Evolutionary conservation across 2,329 filamentous ascomycete species (phyloP), one percentile per base, ranked within the genome.

Genomic region (Tolypocladium endophyticum): DNA sequence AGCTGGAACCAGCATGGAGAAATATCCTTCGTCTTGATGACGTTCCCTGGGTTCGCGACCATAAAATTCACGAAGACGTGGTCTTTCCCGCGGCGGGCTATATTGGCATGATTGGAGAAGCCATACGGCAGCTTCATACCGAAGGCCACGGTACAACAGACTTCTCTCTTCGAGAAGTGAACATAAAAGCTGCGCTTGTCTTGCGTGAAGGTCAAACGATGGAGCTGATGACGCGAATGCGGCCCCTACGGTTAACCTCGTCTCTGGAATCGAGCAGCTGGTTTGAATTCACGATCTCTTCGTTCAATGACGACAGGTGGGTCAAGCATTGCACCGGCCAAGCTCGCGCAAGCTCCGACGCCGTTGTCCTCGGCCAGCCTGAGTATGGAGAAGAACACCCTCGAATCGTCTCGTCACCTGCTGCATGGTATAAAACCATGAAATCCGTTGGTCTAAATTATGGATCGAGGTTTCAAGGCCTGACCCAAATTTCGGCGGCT

Each of bases 31-130:
- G 57, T 5, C 2, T 68, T 0, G 59, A 62, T 0, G 30, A 66
- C 30, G 59, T 35, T 5, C 70, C 79, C 28, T 80, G 79, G 58
- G 68, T 77, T 0, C 67, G 75, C 28, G 75, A 79, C 59, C 78
- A 79, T 68, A 61, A 66, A 11, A 74, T 79, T 68, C 70, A 73
- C 45, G 75, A 71, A 58, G 70, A 78, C 47, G 71, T 73, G 47
- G 70, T 79, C 60, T 76, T 75, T 55, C 73, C 77, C 39, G 72
- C 68, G 28, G 70, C 72, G 0, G 76, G 75, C 18, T 69, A 70
- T 33, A 65, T 73, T 0, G 70, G 72, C 14, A 69, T 77, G 65
- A 59, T 59, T 6, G 65, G 59, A 0, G 69, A 70, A 47, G 69
- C 63, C 1, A 30, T 65, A 4, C 54, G 64, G 2, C 68, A 69